Base-by-base conservation (phyloP, 2,329 filamentous ascomycete genomes). In the Trichoderma oligosporum region DNA sequence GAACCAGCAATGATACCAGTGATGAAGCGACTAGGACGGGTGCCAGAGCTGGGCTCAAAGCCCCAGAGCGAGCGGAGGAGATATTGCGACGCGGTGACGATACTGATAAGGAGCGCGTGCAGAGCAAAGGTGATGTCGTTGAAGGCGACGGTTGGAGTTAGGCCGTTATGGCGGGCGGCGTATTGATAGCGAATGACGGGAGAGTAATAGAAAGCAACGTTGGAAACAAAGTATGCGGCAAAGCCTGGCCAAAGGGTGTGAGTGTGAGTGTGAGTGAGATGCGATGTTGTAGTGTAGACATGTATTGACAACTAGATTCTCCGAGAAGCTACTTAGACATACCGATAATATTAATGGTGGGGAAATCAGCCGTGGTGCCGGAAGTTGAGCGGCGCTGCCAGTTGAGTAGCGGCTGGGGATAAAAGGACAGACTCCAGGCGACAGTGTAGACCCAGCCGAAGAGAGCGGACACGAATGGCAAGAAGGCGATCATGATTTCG, bases 41-140 rank as follows among this genome's bases (percentile, higher is more conserved):
- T 83, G 70, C 72, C 79, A 65, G 71, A 58, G 65, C 79, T 82
- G 12, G 82, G 82, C 39, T 82, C 76, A 68, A 96, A 95, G 0
- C 86, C 83, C 92, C 93, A 97, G 9, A 91, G 71, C 9, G 64
- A 59, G 2, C 85, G 82, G 64, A 81, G 83, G 66, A 95, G 88
- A 64, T 84, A 84, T 71, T 97, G 93, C 47, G 84, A 88, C 60
- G 88, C 86, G n/a, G 85, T 83, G 56, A 97, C 70, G 41, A 82
- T 65, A 64, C 86, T 90, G 61, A 96, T 74, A 8, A 91, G 61
- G 14, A 91, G 77, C 31, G 88, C 93, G 74, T 97, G 92, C 3
- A 84, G 76, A 14, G 92, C 91, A 70, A 97, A 97, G 12, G 85
- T 83, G 59, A 97, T 81, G 74, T 99, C 94, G 74, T 97, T 97